A percentile compares a stretch with the other conserved stretches of the same genome.
These are phyloP conservation scores for Pythium insidiosum DNA, from an alignment of 352 stramenopile genomes.

Conservation along the genomic window DNA sequence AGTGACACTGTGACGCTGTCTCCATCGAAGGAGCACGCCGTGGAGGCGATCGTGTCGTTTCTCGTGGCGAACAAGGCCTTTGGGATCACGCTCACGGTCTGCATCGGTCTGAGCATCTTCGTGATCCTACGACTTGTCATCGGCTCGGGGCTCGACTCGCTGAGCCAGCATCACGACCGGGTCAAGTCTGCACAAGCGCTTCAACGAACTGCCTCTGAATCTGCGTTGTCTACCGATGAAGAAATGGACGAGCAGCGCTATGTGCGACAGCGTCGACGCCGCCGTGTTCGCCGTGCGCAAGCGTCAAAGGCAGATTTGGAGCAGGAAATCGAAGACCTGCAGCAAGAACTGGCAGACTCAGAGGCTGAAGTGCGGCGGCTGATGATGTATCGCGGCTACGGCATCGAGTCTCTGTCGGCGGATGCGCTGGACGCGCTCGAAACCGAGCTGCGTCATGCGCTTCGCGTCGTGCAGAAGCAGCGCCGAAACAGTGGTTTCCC, in stretches of 20 bases:
- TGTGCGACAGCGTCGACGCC: conserved; percentile 1
- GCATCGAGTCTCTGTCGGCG: conserved; percentile 39
- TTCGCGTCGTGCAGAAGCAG: conserved; percentile 38
- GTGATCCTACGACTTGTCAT: conserved; percentile 26
- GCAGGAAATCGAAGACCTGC: conserved; percentile 56
- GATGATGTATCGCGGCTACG: conserved; percentile 72
- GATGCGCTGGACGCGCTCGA: conserved; percentile 50
- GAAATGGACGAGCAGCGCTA: too few relatives aligned
- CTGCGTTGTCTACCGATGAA: too few relatives aligned
- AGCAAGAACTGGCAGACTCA: conserved; percentile 68
- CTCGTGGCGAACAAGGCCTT: conserved; percentile 43
- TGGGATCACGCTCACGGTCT: conserved; percentile 29
- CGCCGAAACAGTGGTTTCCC: background rate
- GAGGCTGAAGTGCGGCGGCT: conserved; percentile 63
- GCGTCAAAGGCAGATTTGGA: conserved; percentile 28
- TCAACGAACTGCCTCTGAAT: too few relatives aligned
- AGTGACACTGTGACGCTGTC: conserved; percentile 35
- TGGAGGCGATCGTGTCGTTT: conserved; percentile 42
- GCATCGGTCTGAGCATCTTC: conserved; percentile 36
- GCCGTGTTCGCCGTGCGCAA: too few relatives aligned
- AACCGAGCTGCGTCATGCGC: conserved; percentile 38
- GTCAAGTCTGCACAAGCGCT: too few relatives aligned
- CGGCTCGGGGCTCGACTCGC: background rate
- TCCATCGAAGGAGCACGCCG: conserved; percentile 31
- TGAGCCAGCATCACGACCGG: background rate